phyloP scores from a whole-genome alignment of 352 stramenopile genomes.

The Globisporangium cylindrosporum region DNA sequence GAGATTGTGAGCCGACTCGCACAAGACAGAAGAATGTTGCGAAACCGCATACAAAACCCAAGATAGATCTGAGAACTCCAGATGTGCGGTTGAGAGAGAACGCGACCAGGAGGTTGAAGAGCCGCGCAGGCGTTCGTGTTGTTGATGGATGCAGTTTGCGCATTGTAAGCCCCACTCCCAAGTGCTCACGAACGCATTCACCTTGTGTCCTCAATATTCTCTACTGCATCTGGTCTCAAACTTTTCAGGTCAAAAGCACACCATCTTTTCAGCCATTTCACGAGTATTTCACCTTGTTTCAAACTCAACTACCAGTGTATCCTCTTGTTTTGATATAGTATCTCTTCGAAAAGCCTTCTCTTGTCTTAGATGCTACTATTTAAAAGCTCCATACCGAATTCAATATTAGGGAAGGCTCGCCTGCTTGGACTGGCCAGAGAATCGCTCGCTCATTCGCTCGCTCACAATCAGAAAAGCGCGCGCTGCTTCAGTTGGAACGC shows the following conservation, averaged over 20 bases:
- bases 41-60: conserved; percentile 1
- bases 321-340: background rate
- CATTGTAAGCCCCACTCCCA: background rate
- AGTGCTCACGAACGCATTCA: background rate
- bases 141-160: background rate
- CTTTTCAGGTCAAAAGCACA: background rate
- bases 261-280: background rate
- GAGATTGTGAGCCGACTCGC: background rate
- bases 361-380: background rate
- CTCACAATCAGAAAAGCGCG: conserved; percentile 3
- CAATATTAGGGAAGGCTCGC: background rate
- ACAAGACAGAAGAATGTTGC: background rate
- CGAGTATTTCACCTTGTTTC: background rate
- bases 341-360: background rate
- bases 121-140: background rate
- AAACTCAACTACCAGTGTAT: background rate
- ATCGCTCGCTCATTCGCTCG: too few relatives aligned
- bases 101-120: background rate
- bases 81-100: background rate
- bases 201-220: background rate
- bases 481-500: conserved; percentile 10
- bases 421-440: background rate
- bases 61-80: background rate
- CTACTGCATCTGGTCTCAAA: background rate
- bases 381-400: background rate